Evolutionary conservation across 202 grass and related monocot genomes (phyloP).

Genomic region (Digitaria exilis): DNA sequence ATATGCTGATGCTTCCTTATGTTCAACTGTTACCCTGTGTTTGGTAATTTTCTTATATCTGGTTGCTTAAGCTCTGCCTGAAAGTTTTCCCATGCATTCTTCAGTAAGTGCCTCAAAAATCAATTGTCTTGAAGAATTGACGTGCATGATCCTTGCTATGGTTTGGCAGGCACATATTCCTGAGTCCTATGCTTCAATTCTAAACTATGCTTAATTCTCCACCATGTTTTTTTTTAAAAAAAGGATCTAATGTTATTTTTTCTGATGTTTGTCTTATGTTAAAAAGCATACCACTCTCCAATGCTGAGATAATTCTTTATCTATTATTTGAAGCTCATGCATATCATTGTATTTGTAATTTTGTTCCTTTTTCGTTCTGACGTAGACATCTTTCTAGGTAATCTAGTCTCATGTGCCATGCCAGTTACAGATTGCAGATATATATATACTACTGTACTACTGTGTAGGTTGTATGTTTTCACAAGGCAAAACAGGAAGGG

Average conservation of each 20-base stretch:
- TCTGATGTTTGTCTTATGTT: background rate
- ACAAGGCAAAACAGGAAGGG: background rate
- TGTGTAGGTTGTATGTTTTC: background rate
- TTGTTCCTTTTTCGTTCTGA: background rate
- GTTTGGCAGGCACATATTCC: background rate
- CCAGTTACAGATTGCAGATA: background rate
- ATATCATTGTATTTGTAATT: background rate
- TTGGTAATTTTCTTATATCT: conserved; percentile 11
- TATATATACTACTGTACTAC: background rate
- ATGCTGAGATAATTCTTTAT: background rate
- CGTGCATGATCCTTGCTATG: background rate
- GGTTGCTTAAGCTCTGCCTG: conserved; percentile 17
- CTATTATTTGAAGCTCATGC: background rate
- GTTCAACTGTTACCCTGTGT: background rate
- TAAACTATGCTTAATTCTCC: background rate
- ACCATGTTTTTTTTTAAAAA: background rate
- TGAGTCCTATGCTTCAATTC: background rate
- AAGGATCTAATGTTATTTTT: background rate
- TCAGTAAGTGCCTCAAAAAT: background rate
- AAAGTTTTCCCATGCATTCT: conserved; percentile 23
- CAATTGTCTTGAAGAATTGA: conserved; percentile 21
- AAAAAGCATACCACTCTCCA: background rate
- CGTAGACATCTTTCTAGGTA: background rate
- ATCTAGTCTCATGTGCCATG: conserved; percentile 16
- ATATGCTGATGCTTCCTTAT: conserved; percentile 17